Base-by-base conservation (phyloP, 2,329 filamentous ascomycete species). In the Colletotrichum limetticola region DNA sequence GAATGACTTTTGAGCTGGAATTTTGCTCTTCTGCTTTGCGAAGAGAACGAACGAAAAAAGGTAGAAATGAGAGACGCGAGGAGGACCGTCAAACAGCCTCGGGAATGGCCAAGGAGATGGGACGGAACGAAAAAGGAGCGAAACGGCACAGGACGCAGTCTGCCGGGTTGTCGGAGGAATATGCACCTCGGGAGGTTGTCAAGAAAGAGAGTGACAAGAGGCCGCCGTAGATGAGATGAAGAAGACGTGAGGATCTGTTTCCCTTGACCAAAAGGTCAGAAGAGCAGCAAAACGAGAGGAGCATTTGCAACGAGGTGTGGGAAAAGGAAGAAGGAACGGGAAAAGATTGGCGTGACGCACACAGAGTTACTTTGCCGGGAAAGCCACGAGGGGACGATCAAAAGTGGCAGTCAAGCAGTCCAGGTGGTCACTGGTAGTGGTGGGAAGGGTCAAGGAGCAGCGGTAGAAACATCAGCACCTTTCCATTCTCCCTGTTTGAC, bases 331-430 rank as follows among this genome's bases (percentile, higher is more conserved):
- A 53, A 57, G 56, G 46, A 32, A 65, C 24, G 30, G 70, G 66
- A 56, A 69, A 35, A 55, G 66, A 72, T 70, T 72, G 66, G 49
- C 71, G 66, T 61, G 66, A 66, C 35, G 61, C 67, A 64, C 63
- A 26, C 53, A 55, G 52, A 53, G 52, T 59, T 56, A 35, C 46
- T 28, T 61, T 66, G 62, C 30, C 35, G 28, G 56, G 67, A 69
- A 71, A 66, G 55, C 66, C 66, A 61, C 71, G 60, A 70, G 32
- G 32, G 55, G 66, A 26, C 61, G 70, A 68, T 72, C 66, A 32
- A 57, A 66, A 28, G 53, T 35, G 14, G 56, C 35, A 46, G n/a
- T 12, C 32, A 12, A 4, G 32, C 32, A 35, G 32, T 1, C 32
- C 32, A 35, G 32, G 32, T 26, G 16, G 22, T 35, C 49, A n/a